Evolutionary conservation across 2,329 filamentous ascomycete genomes (phyloP).

Genomic region (Xylaria hypoxylon): DNA sequence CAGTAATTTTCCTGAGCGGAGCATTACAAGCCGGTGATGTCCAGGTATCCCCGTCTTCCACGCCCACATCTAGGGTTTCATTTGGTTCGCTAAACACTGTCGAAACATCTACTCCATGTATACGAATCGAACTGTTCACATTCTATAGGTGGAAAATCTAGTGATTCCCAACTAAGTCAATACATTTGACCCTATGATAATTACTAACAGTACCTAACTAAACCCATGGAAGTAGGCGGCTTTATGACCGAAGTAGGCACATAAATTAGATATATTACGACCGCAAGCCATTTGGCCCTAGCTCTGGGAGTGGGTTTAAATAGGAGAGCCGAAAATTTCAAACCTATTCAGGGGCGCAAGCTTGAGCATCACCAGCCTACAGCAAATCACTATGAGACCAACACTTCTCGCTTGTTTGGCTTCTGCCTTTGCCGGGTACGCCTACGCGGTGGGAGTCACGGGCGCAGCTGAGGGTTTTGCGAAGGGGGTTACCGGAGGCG

Average conservation of each 20-base stretch:
- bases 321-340: slow-evolving; percentile 3
- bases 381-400: slow-evolving; percentile 22
- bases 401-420: slow-evolving; percentile 15
- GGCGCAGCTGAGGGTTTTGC: slow-evolving; percentile 58
- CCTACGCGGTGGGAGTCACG: slow-evolving; percentile 49
- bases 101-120: not conserved
- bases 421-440: slow-evolving; percentile 24
- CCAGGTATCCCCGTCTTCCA: slow-evolving; percentile 2
- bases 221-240: not conserved
- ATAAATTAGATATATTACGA: not conserved
- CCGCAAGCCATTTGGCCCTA: not conserved
- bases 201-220: not conserved
- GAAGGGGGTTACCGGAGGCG: slow-evolving; percentile 70
- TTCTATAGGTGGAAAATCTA: slow-evolving; percentile 33
- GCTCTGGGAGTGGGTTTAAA: slow-evolving; percentile 18
- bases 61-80: slow-evolving; percentile 2
- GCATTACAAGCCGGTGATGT: slow-evolving; percentile 5
- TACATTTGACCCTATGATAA: not conserved
- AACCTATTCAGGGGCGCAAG: not conserved
- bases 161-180: not conserved
- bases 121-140: not conserved
- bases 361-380: slow-evolving; percentile 1
- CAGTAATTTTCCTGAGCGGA: slow-evolving; percentile 16
- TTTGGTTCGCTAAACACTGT: slow-evolving; percentile 6
- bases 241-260: not conserved